Evolutionary conservation across 805 yeast species (phyloP).

Genomic region (Candida berthetii): DNA sequence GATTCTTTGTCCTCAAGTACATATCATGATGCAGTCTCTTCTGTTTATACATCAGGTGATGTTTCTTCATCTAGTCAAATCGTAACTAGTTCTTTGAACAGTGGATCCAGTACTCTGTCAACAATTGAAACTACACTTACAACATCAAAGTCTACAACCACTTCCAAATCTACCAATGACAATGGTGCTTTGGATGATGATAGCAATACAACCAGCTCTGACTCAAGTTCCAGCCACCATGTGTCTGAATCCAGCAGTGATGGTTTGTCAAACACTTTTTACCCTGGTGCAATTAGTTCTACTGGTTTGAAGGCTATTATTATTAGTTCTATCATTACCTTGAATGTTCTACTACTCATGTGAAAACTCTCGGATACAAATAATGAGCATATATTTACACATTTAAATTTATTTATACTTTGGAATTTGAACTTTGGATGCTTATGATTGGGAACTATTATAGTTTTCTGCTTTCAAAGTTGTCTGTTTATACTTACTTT

Average conservation of each 20-base stretch:
- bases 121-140: conserved; percentile 6
- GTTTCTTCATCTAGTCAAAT: conserved; percentile 2
- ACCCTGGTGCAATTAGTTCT: conserved; percentile 2
- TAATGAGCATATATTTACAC: too few relatives aligned
- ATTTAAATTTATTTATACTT: too few relatives aligned
- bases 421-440: too few relatives aligned
- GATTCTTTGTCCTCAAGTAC: conserved; percentile 1
- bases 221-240: conserved; percentile 3
- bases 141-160: conserved; percentile 8
- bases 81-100: conserved; percentile 6
- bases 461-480: too few relatives aligned
- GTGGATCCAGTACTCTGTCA: conserved; percentile 3
- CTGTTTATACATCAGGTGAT: conserved; percentile 3
- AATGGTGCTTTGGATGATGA: conserved; percentile 5
- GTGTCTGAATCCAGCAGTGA: conserved; percentile 12
- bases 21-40: conserved; percentile 2
- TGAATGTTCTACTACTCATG: conserved; percentile 2
- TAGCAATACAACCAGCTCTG: conserved; percentile 9
- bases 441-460: too few relatives aligned
- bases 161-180: conserved; percentile 4
- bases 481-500: too few relatives aligned
- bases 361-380: too few relatives aligned
- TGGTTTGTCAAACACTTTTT: conserved; percentile 5
- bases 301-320: conserved; percentile 4
- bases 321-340: conserved; percentile 3